Conservation (phyloP, 2,329 filamentous ascomycete species). For the Colletotrichum sp. region DNA sequence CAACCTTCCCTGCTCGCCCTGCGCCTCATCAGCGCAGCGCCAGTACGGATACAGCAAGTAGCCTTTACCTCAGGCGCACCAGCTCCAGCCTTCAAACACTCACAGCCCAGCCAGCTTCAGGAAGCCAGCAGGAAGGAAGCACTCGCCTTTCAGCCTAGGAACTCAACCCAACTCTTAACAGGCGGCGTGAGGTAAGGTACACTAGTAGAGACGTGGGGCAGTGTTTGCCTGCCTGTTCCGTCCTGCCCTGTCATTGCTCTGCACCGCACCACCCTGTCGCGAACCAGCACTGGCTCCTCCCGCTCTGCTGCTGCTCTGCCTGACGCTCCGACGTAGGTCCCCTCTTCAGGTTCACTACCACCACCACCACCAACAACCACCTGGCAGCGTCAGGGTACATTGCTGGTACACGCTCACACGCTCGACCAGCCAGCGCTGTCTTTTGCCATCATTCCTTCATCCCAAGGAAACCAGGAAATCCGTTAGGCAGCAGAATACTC, state of each 20-base stretch:
- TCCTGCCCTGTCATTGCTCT: neutral
- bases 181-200: neutral
- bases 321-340: neutral
- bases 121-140: neutral
- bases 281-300: neutral
- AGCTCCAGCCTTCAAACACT: neutral
- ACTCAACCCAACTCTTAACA: neutral
- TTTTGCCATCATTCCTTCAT: conserved; percentile 15
- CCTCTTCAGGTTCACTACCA: neutral
- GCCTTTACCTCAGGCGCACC: neutral
- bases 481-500: conserved; percentile 18
- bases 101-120: neutral
- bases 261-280: neutral
- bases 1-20: neutral
- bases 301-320: neutral
- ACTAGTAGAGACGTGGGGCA: conserved; percentile 8
- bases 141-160: neutral
- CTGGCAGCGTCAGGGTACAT: neutral
- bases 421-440: conserved; percentile 7
- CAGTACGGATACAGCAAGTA: neutral
- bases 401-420: neutral
- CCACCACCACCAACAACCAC: neutral
- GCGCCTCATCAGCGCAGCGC: neutral
- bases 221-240: neutral
- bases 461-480: neutral